These are phyloP conservation scores for Scolecobasidium constrictum DNA, from an alignment of 2,329 filamentous ascomycete genomes.

Conservation along the genomic window DNA sequence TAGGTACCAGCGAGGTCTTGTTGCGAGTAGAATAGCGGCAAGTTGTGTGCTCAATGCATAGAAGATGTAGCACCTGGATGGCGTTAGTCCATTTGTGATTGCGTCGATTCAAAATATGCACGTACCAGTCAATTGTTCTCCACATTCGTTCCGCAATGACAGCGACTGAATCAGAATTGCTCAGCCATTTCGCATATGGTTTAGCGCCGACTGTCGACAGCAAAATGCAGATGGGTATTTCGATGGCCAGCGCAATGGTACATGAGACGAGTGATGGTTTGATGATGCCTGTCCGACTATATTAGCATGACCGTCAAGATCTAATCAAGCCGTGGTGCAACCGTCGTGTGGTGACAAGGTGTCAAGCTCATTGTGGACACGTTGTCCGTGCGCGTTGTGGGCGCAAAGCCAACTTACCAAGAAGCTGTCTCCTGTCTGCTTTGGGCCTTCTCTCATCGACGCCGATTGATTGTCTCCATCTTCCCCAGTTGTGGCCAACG, in stretches of 20 bases:
- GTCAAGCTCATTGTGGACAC: too few species aligned
- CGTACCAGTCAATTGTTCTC: slow-evolving; percentile 42
- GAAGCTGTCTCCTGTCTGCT: too few species aligned
- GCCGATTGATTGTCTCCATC: slow-evolving; percentile 30
- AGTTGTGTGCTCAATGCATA: slow-evolving; percentile 57
- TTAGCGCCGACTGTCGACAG: slow-evolving; percentile 49
- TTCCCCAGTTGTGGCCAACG: slow-evolving; percentile 56
- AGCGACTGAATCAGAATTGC: slow-evolving; percentile 45
- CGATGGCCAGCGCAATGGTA: slow-evolving; percentile 43
- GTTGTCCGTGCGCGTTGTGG: too few species aligned
- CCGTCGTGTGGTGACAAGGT: too few species aligned
- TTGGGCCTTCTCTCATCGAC: slow-evolving; percentile 11
- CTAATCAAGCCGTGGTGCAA: too few species aligned
- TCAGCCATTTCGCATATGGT: slow-evolving; percentile 53
- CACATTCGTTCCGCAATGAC: slow-evolving; percentile 57
- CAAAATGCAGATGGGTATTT: slow-evolving; percentile 52
- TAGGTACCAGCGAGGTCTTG: slow-evolving; percentile 55
- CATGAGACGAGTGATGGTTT: slow-evolving; percentile 45
- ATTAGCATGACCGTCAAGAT: too few species aligned
- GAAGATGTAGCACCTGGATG: slow-evolving; percentile 54
- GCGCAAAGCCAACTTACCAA: too few species aligned
- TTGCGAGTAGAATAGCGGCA: slow-evolving; percentile 53
- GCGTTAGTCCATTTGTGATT: slow-evolving; percentile 16
- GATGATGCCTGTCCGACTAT: slow-evolving; percentile 26
- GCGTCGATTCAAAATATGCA: background rate